Percentiles rank a stretch among this genome's conserved stretches.
These are phyloP conservation scores for Phytophthora ohioensis DNA, from an alignment of 352 stramenopile species.

Conservation along the genomic window DNA sequence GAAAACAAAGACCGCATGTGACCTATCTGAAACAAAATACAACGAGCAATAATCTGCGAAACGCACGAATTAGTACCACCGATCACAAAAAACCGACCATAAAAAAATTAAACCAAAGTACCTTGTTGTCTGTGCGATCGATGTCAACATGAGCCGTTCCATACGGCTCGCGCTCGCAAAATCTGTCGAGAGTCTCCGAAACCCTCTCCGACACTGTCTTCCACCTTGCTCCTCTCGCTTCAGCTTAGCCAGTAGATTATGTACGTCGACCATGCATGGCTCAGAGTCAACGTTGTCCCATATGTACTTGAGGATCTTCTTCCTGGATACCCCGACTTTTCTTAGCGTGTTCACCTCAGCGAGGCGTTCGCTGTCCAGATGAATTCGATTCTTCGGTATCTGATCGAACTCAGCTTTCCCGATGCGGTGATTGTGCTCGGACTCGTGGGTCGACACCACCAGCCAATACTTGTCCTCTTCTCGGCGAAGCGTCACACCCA, in stretches of 20 bases:
- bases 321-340: background rate
- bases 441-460: too few species aligned
- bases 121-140: background rate
- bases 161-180: background rate
- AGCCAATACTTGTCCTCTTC: too few species aligned
- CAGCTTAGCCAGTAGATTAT: background rate
- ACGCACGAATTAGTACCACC: background rate
- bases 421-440: background rate
- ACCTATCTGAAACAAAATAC: background rate
- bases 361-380: background rate
- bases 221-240: background rate
- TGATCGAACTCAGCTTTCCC: background rate
- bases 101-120: background rate
- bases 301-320: background rate
- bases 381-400: background rate
- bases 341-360: constrained; percentile 5
- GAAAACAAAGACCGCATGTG: background rate
- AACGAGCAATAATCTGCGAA: background rate
- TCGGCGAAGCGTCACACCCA: too few species aligned
- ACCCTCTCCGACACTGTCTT: background rate
- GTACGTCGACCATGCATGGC: background rate
- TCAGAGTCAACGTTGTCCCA: constrained; percentile 1
- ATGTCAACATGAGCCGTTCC: background rate
- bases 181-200: background rate
- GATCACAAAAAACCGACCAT: too few species aligned